Evolutionary conservation across 768 basidiomycete species (phyloP).

Genomic region (Lactifluus pinguis): DNA sequence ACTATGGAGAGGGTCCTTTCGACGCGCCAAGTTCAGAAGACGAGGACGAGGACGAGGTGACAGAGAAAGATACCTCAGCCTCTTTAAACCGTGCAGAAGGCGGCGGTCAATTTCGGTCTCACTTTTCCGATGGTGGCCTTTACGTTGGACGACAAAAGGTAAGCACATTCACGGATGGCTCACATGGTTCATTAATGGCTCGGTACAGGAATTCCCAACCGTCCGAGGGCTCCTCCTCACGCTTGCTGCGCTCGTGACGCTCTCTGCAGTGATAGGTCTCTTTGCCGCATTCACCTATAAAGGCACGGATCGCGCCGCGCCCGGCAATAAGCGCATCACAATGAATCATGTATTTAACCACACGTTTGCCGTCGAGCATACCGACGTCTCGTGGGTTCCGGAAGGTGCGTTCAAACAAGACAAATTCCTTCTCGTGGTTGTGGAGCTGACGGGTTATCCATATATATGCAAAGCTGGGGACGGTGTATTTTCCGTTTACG

Average conservation of each 20-base stretch:
- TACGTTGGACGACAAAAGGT: slow-evolving; percentile 33
- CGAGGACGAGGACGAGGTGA: slow-evolving; percentile 44
- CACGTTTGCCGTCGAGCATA: slow-evolving; percentile 51
- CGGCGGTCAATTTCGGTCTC: slow-evolving; percentile 16
- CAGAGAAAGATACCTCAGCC: slow-evolving; percentile 36
- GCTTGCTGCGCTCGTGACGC: slow-evolving; percentile 47
- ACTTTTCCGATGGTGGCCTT: slow-evolving; percentile 25
- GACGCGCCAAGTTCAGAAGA: slow-evolving; percentile 75
- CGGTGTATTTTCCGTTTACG: slow-evolving; percentile 71
- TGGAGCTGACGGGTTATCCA: slow-evolving; percentile 7
- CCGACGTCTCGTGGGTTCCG: slow-evolving; percentile 72
- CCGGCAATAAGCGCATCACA: slow-evolving; percentile 58
- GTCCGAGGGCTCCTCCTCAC: slow-evolving; percentile 54
- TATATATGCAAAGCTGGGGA: slow-evolving; percentile 61
- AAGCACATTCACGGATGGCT: slow-evolving; percentile 6
- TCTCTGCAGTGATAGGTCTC: slow-evolving; percentile 64
- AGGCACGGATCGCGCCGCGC: slow-evolving; percentile 40
- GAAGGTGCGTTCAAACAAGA: slow-evolving; percentile 55
- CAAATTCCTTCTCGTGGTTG: background rate
- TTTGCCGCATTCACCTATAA: slow-evolving; percentile 70
- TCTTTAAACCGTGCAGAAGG: slow-evolving; percentile 26
- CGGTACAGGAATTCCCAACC: slow-evolving; percentile 38
- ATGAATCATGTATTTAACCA: slow-evolving; percentile 93
- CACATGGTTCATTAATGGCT: background rate
- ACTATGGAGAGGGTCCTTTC: slow-evolving; percentile 72